These are phyloP conservation scores for Cladobotryum mycophilum DNA, from an alignment of 2,329 filamentous ascomycete species.

Conservation along the genomic window DNA sequence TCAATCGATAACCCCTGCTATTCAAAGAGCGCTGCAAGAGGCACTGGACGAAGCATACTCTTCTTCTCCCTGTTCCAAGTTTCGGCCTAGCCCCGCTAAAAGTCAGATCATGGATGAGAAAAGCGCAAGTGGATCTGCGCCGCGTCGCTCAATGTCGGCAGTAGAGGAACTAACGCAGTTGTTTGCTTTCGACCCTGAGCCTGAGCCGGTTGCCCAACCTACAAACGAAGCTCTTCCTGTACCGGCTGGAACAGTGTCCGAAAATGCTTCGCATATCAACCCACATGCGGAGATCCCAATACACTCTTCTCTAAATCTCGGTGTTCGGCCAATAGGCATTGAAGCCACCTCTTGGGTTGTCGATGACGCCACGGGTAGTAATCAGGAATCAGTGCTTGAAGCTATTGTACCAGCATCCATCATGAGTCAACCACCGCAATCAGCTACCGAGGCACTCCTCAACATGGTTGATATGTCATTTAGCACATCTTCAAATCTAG, in stretches of 20 bases:
- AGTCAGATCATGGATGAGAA: neutral
- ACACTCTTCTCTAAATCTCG: neutral
- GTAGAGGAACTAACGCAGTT: conserved; percentile 15
- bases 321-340: neutral
- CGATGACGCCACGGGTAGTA: neutral
- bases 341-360: neutral
- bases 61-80: no score
- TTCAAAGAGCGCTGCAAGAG: no score
- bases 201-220: neutral
- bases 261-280: neutral
- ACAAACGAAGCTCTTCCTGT: neutral
- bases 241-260: neutral
- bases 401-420: neutral
- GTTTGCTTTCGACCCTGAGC: conserved; percentile 11
- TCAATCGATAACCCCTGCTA: no score
- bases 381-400: neutral
- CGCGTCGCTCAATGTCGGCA: conserved; percentile 4
- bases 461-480: neutral
- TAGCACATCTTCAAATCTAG: neutral
- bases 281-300: neutral
- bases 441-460: neutral
- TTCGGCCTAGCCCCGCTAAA: no score
- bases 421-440: neutral
- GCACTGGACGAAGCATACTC: no score
- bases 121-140: neutral